These are phyloP conservation scores for Lophiotrema nucula DNA, from an alignment of 495 filamentous ascomycete species.

Conservation along the genomic window DNA sequence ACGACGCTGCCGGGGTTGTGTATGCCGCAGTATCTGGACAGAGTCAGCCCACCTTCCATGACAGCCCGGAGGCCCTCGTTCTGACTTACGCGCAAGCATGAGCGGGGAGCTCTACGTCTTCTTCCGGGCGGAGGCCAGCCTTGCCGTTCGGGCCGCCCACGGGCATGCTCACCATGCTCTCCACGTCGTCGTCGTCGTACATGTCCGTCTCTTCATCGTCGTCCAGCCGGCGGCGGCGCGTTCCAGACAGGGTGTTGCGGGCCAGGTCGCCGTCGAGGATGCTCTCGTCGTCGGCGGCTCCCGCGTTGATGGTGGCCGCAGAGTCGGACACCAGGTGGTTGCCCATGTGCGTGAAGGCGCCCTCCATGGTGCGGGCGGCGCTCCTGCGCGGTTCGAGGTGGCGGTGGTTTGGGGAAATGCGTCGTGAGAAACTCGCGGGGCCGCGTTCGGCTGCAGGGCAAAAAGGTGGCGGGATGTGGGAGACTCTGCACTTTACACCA, in stretches of 20 bases:
- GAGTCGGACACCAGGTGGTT: slow-evolving; percentile 77
- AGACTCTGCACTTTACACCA: background rate
- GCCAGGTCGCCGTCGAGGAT: slow-evolving; percentile 66
- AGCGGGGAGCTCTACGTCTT: slow-evolving; percentile 87
- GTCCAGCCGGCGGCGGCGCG: slow-evolving; percentile 67
- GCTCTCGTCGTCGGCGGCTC: slow-evolving; percentile 76
- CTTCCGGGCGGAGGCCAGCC: slow-evolving; percentile 61
- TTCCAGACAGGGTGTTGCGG: slow-evolving; percentile 56
- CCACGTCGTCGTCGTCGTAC: slow-evolving; percentile 85
- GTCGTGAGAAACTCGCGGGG: background rate
- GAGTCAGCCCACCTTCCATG: too few species aligned
- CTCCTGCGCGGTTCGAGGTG: background rate
- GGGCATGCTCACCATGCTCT: slow-evolving; percentile 85
- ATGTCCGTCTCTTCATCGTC: slow-evolving; percentile 85
- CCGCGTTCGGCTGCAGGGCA: too few species aligned
- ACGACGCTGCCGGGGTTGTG: slow-evolving; percentile 93
- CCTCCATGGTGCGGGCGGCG: slow-evolving; percentile 58
- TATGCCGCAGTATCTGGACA: slow-evolving; percentile 87
- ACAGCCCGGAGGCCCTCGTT: too few species aligned
- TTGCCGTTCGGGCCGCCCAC: slow-evolving; percentile 72
- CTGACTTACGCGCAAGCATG: slow-evolving; percentile 92
- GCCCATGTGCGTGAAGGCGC: slow-evolving; percentile 80
- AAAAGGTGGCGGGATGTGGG: background rate
- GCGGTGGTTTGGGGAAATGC: background rate
- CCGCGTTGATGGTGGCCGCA: slow-evolving; percentile 71